phyloP scores from a whole-genome alignment of 352 stramenopile genomes.

The Globisporangium barbulae region DNA sequence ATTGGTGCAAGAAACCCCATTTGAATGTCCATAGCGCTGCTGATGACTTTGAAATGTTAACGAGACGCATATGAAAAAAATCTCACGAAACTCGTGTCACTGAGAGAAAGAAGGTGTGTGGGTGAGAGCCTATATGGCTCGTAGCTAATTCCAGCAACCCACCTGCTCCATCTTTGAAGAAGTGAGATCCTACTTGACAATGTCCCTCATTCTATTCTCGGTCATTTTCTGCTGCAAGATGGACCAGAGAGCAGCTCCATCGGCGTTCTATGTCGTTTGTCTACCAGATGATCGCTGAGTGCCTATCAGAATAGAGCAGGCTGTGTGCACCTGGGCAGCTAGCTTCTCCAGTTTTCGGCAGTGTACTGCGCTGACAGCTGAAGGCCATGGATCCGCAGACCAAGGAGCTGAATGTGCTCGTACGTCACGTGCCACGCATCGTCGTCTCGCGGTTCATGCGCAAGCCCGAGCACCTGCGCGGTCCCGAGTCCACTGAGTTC shows the following conservation, averaged over 20 bases:
- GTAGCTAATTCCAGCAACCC: no score
- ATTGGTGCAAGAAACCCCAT: not conserved
- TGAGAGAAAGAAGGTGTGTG: not conserved
- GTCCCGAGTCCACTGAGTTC: slow-evolving; percentile 46
- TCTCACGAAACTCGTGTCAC: not conserved
- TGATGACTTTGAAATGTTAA: no score
- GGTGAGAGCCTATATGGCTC: no score
- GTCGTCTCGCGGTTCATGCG: slow-evolving; percentile 59
- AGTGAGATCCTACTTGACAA: not conserved
- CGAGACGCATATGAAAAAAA: no score
- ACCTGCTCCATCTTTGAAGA: not conserved
- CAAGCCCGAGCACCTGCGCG: slow-evolving; percentile 41
- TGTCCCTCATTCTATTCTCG: not conserved
- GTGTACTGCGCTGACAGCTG: no score
- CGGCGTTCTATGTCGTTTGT: no score
- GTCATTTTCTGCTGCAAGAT: not conserved
- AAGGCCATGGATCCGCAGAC: slow-evolving; percentile 27
- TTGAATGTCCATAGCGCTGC: no score
- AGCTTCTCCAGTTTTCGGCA: no score
- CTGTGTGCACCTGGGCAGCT: no score
- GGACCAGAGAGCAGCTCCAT: not conserved
- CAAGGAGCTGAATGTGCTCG: slow-evolving; percentile 63
- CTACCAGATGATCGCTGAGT: no score
- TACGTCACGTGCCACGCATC: slow-evolving; percentile 72
- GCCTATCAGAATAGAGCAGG: no score